These are phyloP conservation scores for Pistacia vera DNA, from an alignment of 345 rosid species.

Conservation along the genomic window DNA sequence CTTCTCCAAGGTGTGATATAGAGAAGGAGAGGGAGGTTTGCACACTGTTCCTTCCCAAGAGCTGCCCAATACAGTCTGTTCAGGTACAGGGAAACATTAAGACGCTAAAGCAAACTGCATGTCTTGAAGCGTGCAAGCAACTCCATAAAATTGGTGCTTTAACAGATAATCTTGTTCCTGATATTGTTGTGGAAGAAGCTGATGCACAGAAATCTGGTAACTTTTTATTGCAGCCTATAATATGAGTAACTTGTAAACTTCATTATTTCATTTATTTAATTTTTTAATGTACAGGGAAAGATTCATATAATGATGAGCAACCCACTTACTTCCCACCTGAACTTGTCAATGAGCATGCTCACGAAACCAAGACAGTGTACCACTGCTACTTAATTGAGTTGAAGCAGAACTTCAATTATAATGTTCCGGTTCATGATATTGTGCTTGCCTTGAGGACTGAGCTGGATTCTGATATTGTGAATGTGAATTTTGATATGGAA, in stretches of 20 bases:
- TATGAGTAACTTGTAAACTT: slow-evolving; percentile 1
- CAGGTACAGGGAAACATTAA: slow-evolving; percentile 38
- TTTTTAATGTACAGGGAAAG: slow-evolving; percentile 44
- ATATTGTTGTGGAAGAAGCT: slow-evolving; percentile 60
- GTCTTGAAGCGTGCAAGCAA: slow-evolving; percentile 84
- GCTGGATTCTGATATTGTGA: slow-evolving; percentile 52
- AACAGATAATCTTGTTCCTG: slow-evolving; percentile 83
- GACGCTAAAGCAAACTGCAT: slow-evolving; percentile 61
- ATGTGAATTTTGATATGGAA: slow-evolving; percentile 46
- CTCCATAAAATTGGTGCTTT: slow-evolving; percentile 72
- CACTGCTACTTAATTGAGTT: slow-evolving; percentile 61
- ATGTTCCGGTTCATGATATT: slow-evolving; percentile 45
- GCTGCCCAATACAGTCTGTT: slow-evolving; percentile 57
- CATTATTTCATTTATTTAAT: not conserved
- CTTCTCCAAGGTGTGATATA: slow-evolving; percentile 57
- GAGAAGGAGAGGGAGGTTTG: slow-evolving; percentile 47
- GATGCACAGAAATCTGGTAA: slow-evolving; percentile 43
- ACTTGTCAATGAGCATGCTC: slow-evolving; percentile 40
- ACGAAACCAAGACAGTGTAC: slow-evolving; percentile 30
- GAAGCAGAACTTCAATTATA: slow-evolving; percentile 41
- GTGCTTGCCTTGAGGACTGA: slow-evolving; percentile 56
- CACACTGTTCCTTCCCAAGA: slow-evolving; percentile 68
- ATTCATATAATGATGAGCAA: slow-evolving; percentile 49
- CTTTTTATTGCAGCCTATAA: not conserved
- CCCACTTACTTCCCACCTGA: slow-evolving; percentile 78